These are phyloP conservation scores for Gloeopeniophorella convolvens DNA, from an alignment of 768 basidiomycete species.

Conservation along the genomic window DNA sequence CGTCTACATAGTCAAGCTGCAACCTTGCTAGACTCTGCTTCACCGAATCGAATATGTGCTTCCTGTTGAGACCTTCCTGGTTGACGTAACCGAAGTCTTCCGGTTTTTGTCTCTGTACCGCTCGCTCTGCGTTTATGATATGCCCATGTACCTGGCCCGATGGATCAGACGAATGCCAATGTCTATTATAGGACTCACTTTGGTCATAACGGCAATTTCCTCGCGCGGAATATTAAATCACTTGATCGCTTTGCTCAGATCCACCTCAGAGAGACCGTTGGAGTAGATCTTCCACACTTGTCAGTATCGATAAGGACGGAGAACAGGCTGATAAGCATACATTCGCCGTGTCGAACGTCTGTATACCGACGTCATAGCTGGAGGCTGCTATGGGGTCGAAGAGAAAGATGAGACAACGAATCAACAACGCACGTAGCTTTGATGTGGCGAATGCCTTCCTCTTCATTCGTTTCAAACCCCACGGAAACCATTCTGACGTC, in stretches of 20 bases:
- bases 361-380: conserved; percentile 34
- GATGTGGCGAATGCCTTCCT: conserved; percentile 31
- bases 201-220: conserved; percentile 42
- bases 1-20: conserved; percentile 67
- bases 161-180: not conserved
- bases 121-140: conserved; percentile 8
- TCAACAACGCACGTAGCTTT: conserved; percentile 31
- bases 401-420: not conserved
- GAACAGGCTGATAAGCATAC: conserved; percentile 2
- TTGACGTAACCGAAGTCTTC: conserved; percentile 32
- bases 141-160: conserved; percentile 14
- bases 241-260: conserved; percentile 43
- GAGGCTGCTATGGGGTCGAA: not conserved
- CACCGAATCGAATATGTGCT: conserved; percentile 68
- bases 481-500: conserved; percentile 27
- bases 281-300: conserved; percentile 30
- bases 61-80: conserved; percentile 30
- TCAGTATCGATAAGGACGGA: not conserved
- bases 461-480: conserved; percentile 35
- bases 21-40: conserved; percentile 58
- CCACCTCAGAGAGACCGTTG: conserved; percentile 35
- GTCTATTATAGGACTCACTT: conserved; percentile 25
- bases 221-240: conserved; percentile 36
- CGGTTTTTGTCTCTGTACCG: conserved; percentile 10
- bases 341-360: conserved; percentile 32